Base-by-base conservation (phyloP, 1,284 basidiomycete species). In the Laetiporus sulphureus region DNA sequence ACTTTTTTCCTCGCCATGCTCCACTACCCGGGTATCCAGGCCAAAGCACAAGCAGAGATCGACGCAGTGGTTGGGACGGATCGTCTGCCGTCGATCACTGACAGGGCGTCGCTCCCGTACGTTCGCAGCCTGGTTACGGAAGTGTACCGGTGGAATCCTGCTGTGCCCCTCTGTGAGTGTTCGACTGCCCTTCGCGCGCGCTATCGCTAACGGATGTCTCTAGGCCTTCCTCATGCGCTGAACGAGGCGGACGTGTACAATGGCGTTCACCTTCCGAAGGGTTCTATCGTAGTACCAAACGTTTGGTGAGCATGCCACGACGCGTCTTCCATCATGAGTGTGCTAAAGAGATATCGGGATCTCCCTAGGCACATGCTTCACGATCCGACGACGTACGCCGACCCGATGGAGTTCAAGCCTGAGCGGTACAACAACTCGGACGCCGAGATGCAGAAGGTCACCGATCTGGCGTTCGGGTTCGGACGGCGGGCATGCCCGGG, bases 41-140 rank as follows among this genome's bases (percentile, higher is more conserved):
- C n/a, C n/a, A n/a, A n/a, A n/a, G n/a, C n/a, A n/a, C n/a, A n/a
- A n/a, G n/a, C n/a, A n/a, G n/a, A n/a, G n/a, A n/a, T n/a, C n/a
- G n/a, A n/a, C n/a, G n/a, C n/a, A n/a, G n/a, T n/a, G n/a, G n/a
- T n/a, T n/a, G n/a, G n/a, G n/a, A n/a, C n/a, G n/a, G n/a, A n/a
- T n/a, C n/a, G n/a, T n/a, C n/a, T n/a, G n/a, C n/a, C n/a, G n/a
- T n/a, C n/a, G n/a, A n/a, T n/a, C n/a, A n/a, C n/a, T n/a, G n/a
- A n/a, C n/a, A n/a, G n/a, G n/a, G n/a, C n/a, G n/a, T n/a, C n/a
- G n/a, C n/a, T n/a, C n/a, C n/a, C n/a, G n/a, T n/a, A n/a, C n/a
- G n/a, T 61, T 27, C 45, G 59, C 22, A 58, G 61, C 2, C 24
- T 63, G n/a, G 44, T 51, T 40, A 53, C 52, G 25, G 63, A 64